Conservation (phyloP, 2,329 filamentous ascomycete species). For the Beauveria rudraprayagi region DNA sequence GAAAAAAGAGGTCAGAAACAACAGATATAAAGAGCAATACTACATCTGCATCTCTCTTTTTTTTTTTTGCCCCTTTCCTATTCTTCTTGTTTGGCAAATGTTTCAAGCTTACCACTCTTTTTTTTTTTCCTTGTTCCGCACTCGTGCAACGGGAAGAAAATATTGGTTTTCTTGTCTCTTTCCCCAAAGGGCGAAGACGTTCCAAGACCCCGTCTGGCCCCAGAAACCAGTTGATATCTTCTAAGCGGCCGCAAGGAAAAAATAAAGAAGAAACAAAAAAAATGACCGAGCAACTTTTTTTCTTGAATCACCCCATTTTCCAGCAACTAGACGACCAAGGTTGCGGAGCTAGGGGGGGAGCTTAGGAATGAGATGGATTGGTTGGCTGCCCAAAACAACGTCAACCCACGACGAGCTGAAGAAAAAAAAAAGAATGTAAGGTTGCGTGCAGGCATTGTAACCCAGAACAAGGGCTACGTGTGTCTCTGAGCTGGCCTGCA, state of each 20-base stretch:
- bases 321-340: not conserved
- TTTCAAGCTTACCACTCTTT: not conserved
- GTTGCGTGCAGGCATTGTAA: too few relatives aligned
- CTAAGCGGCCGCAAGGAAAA: not conserved
- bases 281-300: too few relatives aligned
- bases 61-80: too few relatives aligned
- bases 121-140: not conserved
- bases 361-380: conserved; percentile 3
- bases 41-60: too few relatives aligned
- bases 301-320: too few relatives aligned
- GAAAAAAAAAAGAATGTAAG: too few relatives aligned
- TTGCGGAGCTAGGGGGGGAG: not conserved
- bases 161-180: not conserved
- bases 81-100: too few relatives aligned
- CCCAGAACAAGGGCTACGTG: not conserved
- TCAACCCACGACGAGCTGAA: conserved; percentile 2
- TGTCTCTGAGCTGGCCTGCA: not conserved
- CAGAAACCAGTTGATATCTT: not conserved
- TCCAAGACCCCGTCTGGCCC: not conserved
- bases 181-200: not conserved
- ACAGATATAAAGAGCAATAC: too few relatives aligned
- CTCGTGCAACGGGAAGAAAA: not conserved
- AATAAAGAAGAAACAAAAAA: not conserved
- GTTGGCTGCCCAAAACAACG: too few relatives aligned
- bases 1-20: too few relatives aligned